These are phyloP conservation scores for Salix brachista DNA, from an alignment of 345 rosid genomes.

Conservation along the genomic window DNA sequence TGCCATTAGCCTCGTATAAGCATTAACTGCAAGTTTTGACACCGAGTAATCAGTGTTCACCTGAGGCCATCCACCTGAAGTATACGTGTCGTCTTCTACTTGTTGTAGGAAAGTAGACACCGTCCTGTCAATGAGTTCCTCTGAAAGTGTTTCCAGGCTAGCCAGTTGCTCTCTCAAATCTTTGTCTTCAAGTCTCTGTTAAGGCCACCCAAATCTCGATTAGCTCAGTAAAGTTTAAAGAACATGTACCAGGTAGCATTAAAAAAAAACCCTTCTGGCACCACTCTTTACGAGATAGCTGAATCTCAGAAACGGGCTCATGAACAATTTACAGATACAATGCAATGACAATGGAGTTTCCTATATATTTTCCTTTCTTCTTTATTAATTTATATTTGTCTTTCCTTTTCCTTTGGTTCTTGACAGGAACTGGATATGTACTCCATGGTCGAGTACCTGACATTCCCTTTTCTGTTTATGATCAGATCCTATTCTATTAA, in stretches of 20 bases:
- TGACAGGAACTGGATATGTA: background rate
- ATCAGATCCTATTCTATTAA: background rate
- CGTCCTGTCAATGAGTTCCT: constrained; percentile 58
- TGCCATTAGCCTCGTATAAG: constrained; percentile 67
- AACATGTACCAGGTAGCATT: background rate
- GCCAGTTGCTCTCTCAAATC: constrained; percentile 54
- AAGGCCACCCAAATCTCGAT: constrained; percentile 6
- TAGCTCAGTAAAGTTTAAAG: background rate
- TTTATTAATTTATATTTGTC: background rate
- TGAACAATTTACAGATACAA: background rate
- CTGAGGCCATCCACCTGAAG: constrained; percentile 90
- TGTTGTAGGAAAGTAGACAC: constrained; percentile 61
- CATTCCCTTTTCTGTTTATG: background rate
- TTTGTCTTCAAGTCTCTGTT: constrained; percentile 64
- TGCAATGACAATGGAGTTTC: background rate
- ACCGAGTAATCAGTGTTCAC: constrained; percentile 71
- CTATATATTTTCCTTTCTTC: background rate
- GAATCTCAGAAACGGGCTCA: background rate
- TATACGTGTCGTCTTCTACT: constrained; percentile 74
- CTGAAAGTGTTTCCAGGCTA: constrained; percentile 53
- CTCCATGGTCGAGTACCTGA: background rate
- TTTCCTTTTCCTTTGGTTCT: background rate
- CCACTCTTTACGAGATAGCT: background rate
- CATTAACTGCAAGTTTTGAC: constrained; percentile 86
- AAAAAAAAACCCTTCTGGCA: too few species aligned